Conservation (phyloP, 208 protist species). For the Crithidia mellificae region DNA sequence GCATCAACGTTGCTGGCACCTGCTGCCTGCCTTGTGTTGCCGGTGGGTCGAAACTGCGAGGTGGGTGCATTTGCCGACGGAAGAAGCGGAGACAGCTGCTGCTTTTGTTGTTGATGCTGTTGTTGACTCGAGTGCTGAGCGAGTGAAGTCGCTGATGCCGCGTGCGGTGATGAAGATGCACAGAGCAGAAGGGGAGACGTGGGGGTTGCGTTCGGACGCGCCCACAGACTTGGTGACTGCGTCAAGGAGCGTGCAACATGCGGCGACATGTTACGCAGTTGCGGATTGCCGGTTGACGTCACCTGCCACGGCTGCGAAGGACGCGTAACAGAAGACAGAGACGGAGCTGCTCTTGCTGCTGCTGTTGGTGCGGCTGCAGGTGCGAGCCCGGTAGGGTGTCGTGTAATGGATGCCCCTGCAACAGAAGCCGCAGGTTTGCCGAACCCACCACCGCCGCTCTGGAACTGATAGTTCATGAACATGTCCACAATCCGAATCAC, state of each 20-base stretch:
- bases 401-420: background rate
- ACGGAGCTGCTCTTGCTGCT: background rate
- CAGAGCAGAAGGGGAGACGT: background rate
- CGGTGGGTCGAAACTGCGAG: no score
- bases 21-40: background rate
- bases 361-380: background rate
- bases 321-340: background rate
- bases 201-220: constrained; percentile 2
- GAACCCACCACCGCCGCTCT: constrained; percentile 7
- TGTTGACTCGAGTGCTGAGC: no score
- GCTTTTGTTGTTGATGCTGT: constrained; percentile 5
- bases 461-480: constrained; percentile 79
- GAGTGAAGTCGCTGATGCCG: no score
- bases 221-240: constrained; percentile 13
- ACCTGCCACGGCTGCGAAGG: constrained; percentile 5
- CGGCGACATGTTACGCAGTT: background rate
- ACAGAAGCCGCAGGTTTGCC: background rate
- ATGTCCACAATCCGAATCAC: constrained; percentile 76
- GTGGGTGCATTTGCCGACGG: background rate
- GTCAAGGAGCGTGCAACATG: background rate
- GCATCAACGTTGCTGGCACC: no score
- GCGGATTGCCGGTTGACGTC: background rate
- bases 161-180: background rate
- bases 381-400: constrained; percentile 2
- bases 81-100: background rate